phyloP scores from a whole-genome alignment of 495 filamentous ascomycete species.

The Entonaema liquescens region DNA sequence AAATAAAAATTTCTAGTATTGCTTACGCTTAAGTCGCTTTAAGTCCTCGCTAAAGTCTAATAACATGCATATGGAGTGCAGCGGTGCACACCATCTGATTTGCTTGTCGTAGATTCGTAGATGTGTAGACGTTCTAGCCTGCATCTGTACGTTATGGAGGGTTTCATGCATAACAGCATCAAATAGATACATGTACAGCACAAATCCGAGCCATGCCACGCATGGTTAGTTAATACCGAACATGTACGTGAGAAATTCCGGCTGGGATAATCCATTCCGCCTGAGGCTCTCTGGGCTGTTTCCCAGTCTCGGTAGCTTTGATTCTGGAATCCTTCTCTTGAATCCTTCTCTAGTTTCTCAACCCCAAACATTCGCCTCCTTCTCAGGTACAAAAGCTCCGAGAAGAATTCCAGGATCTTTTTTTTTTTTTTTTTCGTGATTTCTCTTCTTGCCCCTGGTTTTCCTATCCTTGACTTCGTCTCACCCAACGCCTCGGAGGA shows the following conservation, averaged over 20 bases:
- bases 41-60: constrained; percentile 19
- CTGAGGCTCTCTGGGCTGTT: constrained; percentile 13
- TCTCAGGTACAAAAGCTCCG: background rate
- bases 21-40: constrained; percentile 4
- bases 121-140: constrained; percentile 11
- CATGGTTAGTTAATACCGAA: constrained; percentile 21
- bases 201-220: constrained; percentile 1
- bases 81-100: constrained; percentile 24
- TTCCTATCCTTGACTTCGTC: background rate
- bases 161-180: constrained; percentile 20
- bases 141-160: constrained; percentile 11
- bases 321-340: constrained; percentile 2
- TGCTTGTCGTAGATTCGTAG: constrained; percentile 25
- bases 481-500: background rate
- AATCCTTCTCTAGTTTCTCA: background rate
- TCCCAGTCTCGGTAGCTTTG: constrained; percentile 16
- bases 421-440: background rate
- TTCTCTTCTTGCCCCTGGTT: background rate
- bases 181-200: constrained; percentile 2
- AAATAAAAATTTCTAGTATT: background rate
- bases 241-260: constrained; percentile 11
- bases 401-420: background rate
- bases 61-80: constrained; percentile 29
- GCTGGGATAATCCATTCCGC: constrained; percentile 12
- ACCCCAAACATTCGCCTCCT: constrained; percentile 30